phyloP scores from a whole-genome alignment of 345 rosid species.

The Clarkia xantiana region DNA sequence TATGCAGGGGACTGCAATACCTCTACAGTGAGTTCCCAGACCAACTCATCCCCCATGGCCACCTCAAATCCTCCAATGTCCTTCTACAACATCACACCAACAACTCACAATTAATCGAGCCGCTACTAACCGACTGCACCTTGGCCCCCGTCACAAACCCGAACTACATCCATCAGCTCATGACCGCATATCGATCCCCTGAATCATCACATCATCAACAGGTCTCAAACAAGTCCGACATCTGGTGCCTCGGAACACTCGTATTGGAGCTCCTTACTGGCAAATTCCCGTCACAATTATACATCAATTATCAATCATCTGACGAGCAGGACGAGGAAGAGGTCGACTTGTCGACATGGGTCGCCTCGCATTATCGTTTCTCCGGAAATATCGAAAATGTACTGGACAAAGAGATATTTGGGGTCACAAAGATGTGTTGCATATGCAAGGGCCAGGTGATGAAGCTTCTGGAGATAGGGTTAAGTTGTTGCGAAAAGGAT shows the following conservation, averaged over 20 bases:
- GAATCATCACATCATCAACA: slow-evolving; percentile 44
- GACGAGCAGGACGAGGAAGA: slow-evolving; percentile 20
- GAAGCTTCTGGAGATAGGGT: slow-evolving; percentile 47
- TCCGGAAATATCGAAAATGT: slow-evolving; percentile 11
- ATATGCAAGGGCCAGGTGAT: slow-evolving; percentile 33
- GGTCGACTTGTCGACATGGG: slow-evolving; percentile 35
- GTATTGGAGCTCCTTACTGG: slow-evolving; percentile 68
- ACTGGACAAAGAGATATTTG: slow-evolving; percentile 47
- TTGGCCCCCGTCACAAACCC: slow-evolving; percentile 60
- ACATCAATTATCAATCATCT: slow-evolving; percentile 10
- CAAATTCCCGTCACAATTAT: slow-evolving; percentile 36
- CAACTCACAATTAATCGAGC: slow-evolving; percentile 23
- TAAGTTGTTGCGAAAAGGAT: slow-evolving; percentile 50
- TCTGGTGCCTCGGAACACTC: slow-evolving; percentile 66
- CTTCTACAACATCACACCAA: slow-evolving; percentile 18
- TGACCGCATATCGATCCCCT: slow-evolving; percentile 88
- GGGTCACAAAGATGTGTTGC: neutral
- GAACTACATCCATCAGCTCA: slow-evolving; percentile 52
- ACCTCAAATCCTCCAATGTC: slow-evolving; percentile 76
- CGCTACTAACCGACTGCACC: slow-evolving; percentile 61
- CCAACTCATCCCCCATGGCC: slow-evolving; percentile 70
- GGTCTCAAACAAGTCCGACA: slow-evolving; percentile 69
- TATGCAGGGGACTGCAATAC: slow-evolving; percentile 48
- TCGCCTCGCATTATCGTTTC: slow-evolving; percentile 10
- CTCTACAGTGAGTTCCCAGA: slow-evolving; percentile 57